Conservation (phyloP, 2,329 filamentous ascomycete species). For the Lachnellula occidentalis region DNA sequence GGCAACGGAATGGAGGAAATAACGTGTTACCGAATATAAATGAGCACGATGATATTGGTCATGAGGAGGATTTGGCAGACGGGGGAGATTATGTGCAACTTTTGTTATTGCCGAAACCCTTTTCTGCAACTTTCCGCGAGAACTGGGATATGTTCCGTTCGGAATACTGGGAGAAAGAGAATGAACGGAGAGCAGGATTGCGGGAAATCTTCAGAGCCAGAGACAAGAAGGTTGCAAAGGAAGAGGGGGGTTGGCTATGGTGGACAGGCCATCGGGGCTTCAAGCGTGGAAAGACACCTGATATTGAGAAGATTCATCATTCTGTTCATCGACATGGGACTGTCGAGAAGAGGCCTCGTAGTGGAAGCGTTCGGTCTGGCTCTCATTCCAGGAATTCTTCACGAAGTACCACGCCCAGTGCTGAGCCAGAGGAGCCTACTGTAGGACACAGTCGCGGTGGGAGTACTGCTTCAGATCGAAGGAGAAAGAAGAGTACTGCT, state of each 20-base stretch:
- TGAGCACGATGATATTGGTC: slow-evolving; percentile 57
- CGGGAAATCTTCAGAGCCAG: slow-evolving; percentile 63
- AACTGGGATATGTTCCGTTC: slow-evolving; percentile 94
- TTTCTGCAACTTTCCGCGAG: slow-evolving; percentile 88
- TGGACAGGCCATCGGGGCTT: slow-evolving; percentile 70
- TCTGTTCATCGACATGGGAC: slow-evolving; percentile 20
- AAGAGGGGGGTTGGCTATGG: slow-evolving; percentile 73
- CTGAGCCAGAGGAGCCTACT: slow-evolving; percentile 26
- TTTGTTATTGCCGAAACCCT: slow-evolving; percentile 85
- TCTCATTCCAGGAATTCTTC: slow-evolving; percentile 32
- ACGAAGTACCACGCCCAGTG: slow-evolving; percentile 31
- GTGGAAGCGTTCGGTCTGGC: slow-evolving; percentile 27
- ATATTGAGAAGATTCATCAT: slow-evolving; percentile 29
- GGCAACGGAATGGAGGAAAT: slow-evolving; percentile 42
- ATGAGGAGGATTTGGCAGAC: slow-evolving; percentile 84
- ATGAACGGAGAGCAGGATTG: slow-evolving; percentile 74
- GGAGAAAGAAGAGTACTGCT: slow-evolving; percentile 24
- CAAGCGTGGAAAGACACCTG: slow-evolving; percentile 30
- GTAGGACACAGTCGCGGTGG: slow-evolving; percentile 23
- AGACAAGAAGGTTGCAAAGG: slow-evolving; percentile 61
- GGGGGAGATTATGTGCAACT: slow-evolving; percentile 92
- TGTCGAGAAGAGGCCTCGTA: slow-evolving; percentile 25
- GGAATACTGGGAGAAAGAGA: slow-evolving; percentile 97
- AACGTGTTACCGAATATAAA: slow-evolving; percentile 37
- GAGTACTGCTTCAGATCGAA: slow-evolving; percentile 26